Conservation (phyloP, 768 basidiomycete genomes). For the Tulasnella sp. region DNA sequence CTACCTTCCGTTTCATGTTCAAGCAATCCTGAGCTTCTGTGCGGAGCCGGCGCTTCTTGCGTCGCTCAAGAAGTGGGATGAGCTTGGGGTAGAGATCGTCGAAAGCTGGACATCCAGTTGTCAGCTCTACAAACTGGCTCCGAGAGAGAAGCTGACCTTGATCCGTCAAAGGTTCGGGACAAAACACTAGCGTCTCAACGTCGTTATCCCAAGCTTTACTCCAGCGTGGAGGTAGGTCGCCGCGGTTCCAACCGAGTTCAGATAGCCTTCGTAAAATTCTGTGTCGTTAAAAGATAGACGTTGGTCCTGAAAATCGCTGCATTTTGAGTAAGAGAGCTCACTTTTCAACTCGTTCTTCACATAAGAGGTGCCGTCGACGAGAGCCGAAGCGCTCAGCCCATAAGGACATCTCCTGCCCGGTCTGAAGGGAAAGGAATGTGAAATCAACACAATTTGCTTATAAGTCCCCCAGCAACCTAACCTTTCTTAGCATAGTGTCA, state of each 20-base stretch:
- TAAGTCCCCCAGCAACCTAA: background rate
- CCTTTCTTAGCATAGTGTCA: background rate
- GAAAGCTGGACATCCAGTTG: background rate
- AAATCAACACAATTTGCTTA: background rate
- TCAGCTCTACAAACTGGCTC: background rate
- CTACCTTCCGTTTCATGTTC: background rate
- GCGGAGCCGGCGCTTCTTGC: background rate
- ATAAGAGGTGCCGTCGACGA: too few species aligned
- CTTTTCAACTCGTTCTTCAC: too few species aligned
- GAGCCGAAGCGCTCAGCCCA: too few species aligned
- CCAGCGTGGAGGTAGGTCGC: too few species aligned
- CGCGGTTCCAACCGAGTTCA: too few species aligned
- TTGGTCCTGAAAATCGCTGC: too few species aligned
- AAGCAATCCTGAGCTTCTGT: background rate
- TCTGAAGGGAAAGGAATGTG: background rate
- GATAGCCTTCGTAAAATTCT: too few species aligned
- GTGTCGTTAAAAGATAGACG: too few species aligned
- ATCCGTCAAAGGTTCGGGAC: background rate
- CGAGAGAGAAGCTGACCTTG: background rate
- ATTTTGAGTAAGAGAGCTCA: too few species aligned
- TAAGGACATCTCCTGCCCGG: too few species aligned
- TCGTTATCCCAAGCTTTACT: too few species aligned
- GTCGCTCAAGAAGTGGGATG: background rate
- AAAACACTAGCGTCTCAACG: background rate
- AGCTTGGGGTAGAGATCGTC: background rate